A percentile compares a stretch with the other conserved stretches of the same genome.
Evolutionary conservation across 331 rosid genomes (phyloP).

Genomic region (Malus hybrid): DNA sequence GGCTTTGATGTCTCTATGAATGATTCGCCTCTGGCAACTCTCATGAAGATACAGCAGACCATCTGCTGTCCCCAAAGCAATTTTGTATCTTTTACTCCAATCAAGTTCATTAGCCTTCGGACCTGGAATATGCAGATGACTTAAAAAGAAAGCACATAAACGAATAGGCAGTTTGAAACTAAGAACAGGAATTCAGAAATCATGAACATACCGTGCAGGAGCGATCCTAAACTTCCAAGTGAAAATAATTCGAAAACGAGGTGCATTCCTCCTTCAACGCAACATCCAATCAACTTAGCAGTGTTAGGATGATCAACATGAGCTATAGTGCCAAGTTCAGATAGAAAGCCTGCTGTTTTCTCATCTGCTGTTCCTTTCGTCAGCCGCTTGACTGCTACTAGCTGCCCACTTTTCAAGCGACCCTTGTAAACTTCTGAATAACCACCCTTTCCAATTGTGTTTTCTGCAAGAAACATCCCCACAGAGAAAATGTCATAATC

Average conservation of each 20-base stretch:
- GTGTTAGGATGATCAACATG: constrained; percentile 67
- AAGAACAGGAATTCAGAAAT: background rate
- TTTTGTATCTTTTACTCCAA: constrained; percentile 69
- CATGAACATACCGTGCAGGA: constrained; percentile 54
- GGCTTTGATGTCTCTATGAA: constrained; percentile 78
- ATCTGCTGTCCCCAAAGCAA: constrained; percentile 56
- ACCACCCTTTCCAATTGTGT: constrained; percentile 77
- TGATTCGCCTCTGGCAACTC: constrained; percentile 55
- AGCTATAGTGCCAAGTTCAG: constrained; percentile 69
- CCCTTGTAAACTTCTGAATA: constrained; percentile 69
- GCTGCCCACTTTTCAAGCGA: constrained; percentile 47
- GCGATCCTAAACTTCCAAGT: constrained; percentile 65
- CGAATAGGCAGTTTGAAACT: background rate
- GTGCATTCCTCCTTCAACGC: constrained; percentile 64
- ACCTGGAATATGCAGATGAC: constrained; percentile 30
- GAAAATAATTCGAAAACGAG: constrained; percentile 62
- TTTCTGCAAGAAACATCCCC: constrained; percentile 34
- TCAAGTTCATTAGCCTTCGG: constrained; percentile 29
- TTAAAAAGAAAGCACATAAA: background rate
- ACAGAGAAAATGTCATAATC: constrained; percentile 2
- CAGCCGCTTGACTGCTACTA: constrained; percentile 60
- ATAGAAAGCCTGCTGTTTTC: constrained; percentile 48
- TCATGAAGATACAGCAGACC: constrained; percentile 81
- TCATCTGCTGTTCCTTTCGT: constrained; percentile 52
- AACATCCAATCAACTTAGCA: constrained; percentile 64